A percentile compares a stretch with the other conserved stretches of the same genome.
Evolutionary conservation across 257 asterid species (phyloP).

Genomic region (Capsicum chinense): DNA sequence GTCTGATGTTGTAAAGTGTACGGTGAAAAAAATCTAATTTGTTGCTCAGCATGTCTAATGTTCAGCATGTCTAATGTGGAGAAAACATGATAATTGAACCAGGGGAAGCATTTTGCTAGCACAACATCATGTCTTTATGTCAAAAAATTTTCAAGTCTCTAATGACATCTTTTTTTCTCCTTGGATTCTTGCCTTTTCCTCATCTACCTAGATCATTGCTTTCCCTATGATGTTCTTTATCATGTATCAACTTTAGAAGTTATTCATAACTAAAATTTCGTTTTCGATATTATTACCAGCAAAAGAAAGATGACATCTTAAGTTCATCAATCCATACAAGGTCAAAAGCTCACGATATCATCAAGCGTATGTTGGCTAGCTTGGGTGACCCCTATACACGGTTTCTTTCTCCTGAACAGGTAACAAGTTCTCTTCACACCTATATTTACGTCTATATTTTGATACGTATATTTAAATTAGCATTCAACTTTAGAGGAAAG

Average conservation of each 20-base stretch:
- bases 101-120: background rate
- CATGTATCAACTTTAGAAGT: background rate
- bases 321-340: conserved; percentile 68
- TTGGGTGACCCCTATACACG: conserved; percentile 93
- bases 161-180: background rate
- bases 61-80: background rate
- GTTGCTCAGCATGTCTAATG: background rate
- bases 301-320: conserved; percentile 75
- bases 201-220: conserved; percentile 19
- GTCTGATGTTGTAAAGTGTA: background rate
- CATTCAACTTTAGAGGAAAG: conserved; percentile 2
- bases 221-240: background rate
- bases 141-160: background rate
- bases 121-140: background rate
- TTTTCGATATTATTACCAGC: conserved; percentile 45
- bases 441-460: background rate
- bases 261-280: background rate
- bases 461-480: background rate
- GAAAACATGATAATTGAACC: background rate
- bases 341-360: conserved; percentile 85
- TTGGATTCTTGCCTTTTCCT: background rate
- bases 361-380: conserved; percentile 79
- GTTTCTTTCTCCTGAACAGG: conserved; percentile 88
- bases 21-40: background rate
- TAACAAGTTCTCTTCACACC: conserved; percentile 37